phyloP scores from a whole-genome alignment of 371 early-diverging fungal species.

The Apophysomyces sp. region DNA sequence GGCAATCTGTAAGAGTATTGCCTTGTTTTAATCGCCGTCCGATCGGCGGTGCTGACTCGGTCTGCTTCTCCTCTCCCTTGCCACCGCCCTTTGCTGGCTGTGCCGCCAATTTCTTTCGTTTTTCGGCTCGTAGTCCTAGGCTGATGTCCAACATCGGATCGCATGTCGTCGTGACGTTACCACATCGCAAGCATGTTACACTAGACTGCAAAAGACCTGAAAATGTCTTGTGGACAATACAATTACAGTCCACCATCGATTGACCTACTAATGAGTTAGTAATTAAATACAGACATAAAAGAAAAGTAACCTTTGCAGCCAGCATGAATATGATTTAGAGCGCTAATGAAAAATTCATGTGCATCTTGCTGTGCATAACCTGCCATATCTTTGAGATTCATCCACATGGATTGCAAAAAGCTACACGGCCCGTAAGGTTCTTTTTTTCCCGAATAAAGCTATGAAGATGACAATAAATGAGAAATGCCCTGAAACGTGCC shows the following conservation, averaged over 20 bases:
- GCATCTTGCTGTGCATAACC: conserved; percentile 96
- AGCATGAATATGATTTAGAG: conserved; percentile 85
- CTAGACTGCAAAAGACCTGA: conserved; percentile 87
- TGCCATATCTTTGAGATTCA: conserved; percentile 80
- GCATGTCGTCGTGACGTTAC: conserved; percentile 72
- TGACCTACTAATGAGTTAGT: conserved; percentile 4
- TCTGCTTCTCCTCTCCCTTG: conserved; percentile 10
- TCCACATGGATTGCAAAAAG: conserved; percentile 90
- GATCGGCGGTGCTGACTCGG: conserved; percentile 7
- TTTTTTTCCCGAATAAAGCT: conserved; percentile 73
- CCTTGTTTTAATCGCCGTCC: conserved; percentile 28
- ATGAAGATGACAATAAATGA: neutral
- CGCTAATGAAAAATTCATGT: conserved; percentile 93
- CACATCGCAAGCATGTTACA: conserved; percentile 85
- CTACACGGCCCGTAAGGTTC: conserved; percentile 81
- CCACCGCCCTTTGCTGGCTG: conserved; percentile 10
- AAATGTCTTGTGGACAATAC: conserved; percentile 91
- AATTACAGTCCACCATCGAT: conserved; percentile 62
- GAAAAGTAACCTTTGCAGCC: conserved; percentile 38
- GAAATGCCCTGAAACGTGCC: neutral
- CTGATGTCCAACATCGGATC: conserved; percentile 95
- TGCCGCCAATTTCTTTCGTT: conserved; percentile 30
- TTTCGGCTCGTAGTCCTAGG: conserved; percentile 69
- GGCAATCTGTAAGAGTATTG: conserved; percentile 52
- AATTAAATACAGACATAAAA: neutral